Evolutionary conservation across 495 filamentous ascomycete species (phyloP), one percentile per base, ranked within the genome.

Genomic region (Xylaria castorea): DNA sequence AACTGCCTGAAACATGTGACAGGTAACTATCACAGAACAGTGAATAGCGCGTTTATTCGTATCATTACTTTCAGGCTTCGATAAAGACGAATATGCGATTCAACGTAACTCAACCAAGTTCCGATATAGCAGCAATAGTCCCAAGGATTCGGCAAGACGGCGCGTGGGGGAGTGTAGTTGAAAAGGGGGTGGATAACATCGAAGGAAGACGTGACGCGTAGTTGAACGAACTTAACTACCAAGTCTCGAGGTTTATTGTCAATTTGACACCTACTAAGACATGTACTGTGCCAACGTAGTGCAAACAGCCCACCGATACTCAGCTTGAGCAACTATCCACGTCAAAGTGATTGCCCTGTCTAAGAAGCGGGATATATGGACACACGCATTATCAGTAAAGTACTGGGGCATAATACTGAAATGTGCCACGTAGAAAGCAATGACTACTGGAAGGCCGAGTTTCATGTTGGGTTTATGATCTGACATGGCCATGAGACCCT

Each of bases 401-500:
- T 65, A 65, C 22, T 65, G 46, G 40, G 14, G 38, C 36, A 65
- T 44, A 1, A 46, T 65, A 34, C 55, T 65, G 38, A 65, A 42
- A 44, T 42, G 62, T 16, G 62, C 38, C 36, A 65, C 11, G 12
- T 65, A 65, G 40, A 65, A n/a, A 14, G 62, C 62, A 5, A 65
- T 7, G 4, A 44, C 25, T 34, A 65, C 38, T 3, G 62, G 22
- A 11, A 65, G 20, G 38, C 38, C 38, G 22, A 65, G 38, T 40
- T 65, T 60, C 62, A 65, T 65, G 3, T 46, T 40, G 9, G 62
- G 62, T 5, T 65, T 30, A 11, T 46, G 36, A 20, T 27, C 40
- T 16, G 25, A 40, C 62, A 65, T 65, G 6, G 62, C 40, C 38
- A 65, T 46, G 40, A 65, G 62, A 8, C 38, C 62, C n/a, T 65